Conservation (phyloP, 768 basidiomycete genomes). For the Russula olivacea region DNA sequence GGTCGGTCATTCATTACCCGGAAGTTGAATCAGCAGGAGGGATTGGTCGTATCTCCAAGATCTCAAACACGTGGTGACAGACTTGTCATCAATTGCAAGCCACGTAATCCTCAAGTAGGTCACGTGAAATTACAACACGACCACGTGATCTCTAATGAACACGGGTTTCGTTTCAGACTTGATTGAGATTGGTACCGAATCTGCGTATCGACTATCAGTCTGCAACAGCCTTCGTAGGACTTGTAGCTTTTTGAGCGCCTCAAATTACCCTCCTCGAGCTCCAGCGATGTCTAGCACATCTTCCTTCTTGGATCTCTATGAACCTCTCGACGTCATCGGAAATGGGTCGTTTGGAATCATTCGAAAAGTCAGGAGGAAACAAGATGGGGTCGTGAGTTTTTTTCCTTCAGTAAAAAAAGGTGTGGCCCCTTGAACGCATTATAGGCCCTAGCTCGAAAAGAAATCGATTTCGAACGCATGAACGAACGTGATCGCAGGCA, state of each 20-base stretch:
- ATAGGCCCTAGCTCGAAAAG: slow-evolving; percentile 84
- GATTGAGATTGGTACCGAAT: not conserved
- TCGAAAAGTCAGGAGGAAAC: slow-evolving; percentile 82
- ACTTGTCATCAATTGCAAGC: too few species aligned
- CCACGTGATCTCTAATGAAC: slow-evolving; percentile 1
- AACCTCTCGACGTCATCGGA: slow-evolving; percentile 86
- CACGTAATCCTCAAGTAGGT: not conserved
- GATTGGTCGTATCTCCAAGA: too few species aligned
- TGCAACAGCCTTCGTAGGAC: not conserved
- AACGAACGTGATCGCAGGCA: slow-evolving; percentile 93
- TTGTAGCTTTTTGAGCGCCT: not conserved
- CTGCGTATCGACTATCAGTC: not conserved
- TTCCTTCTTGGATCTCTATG: slow-evolving; percentile 66
- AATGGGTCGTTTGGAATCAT: slow-evolving; percentile 98
- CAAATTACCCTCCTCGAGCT: not conserved
- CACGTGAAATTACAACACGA: slow-evolving; percentile 22
- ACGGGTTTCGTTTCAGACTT: not conserved
- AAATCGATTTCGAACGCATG: slow-evolving; percentile 98
- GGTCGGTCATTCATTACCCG: not conserved
- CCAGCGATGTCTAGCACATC: slow-evolving; percentile 26
- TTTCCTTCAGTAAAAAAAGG: not conserved
- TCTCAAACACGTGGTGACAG: not conserved
- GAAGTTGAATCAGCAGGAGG: not conserved
- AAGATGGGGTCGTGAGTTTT: slow-evolving; percentile 69
- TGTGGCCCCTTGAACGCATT: slow-evolving; percentile 10